Base-by-base conservation (phyloP, 495 filamentous ascomycete species). In the Echria macrotheca region DNA sequence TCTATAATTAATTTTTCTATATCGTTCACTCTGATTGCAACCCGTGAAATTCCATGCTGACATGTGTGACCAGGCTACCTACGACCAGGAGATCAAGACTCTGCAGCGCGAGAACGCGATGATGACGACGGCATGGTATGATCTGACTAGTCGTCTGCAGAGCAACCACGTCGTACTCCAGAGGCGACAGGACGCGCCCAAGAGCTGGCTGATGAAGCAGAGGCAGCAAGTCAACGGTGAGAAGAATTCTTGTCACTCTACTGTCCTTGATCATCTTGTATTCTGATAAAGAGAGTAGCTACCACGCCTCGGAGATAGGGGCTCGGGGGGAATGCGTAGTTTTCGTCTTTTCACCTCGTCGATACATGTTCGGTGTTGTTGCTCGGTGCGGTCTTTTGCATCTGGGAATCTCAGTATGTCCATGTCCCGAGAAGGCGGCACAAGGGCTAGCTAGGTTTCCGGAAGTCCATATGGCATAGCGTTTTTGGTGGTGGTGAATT, bases 161-260 rank as follows among this genome's bases (percentile, higher is more conserved):
- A 90, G 85, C 67, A 95, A 91, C 67, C 89, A 85, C 55, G 85
- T 95, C 39, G 81, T 85, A 15, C 66, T 89, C 56, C 85, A 79
- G 65, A 74, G 82, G 60, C 73, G 86, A 55, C 77, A 81, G 39
- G 89, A 97, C 58, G 77, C 79, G 33, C 88, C 88, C 25, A 84
- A 79, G 64, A 91, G 90, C 59, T 97, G 89, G 89, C 67, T 97
- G 32, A 89, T 89, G 42, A 91, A 85, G 69, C 91, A 96, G 72
- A 76, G 91, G 66, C 83, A 77, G 63, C 72, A 80, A 57, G 80
- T 91, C 54, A 81, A 82, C 64, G 75, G 71, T 74, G 28, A 60
- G 68, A n/a, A n/a, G n/a, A n/a, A n/a, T n/a, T n/a, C n/a, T n/a
- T n/a, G n/a, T n/a, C n/a, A n/a, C n/a, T n/a, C n/a, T n/a, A n/a